A percentile compares a stretch with the other conserved stretches of the same genome.
Evolutionary conservation across 345 rosid genomes (phyloP).

Genomic region (Erucastrum elatum): DNA sequence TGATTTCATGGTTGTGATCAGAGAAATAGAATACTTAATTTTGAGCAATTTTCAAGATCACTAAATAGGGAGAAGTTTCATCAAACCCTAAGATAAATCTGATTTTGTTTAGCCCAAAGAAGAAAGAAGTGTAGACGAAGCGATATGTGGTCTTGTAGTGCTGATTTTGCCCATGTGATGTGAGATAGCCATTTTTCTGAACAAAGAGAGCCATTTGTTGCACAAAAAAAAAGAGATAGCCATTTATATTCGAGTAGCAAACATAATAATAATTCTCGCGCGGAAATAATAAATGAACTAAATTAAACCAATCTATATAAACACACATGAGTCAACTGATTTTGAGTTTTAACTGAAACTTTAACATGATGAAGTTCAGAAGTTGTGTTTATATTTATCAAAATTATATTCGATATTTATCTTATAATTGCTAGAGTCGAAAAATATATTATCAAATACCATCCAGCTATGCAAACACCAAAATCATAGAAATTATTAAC

Average conservation of each 20-base stretch:
- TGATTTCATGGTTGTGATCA: conserved; percentile 3
- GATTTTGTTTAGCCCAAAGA: conserved; percentile 41
- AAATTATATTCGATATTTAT: neutral
- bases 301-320: neutral
- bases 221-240: neutral
- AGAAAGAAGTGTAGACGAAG: conserved; percentile 39
- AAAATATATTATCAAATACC: neutral
- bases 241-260: neutral
- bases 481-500: neutral
- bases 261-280: conserved; percentile 14
- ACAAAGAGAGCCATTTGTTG: too few relatives aligned
- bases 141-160: conserved; percentile 29
- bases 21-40: conserved; percentile 13
- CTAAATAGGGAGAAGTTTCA: conserved; percentile 18
- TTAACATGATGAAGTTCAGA: neutral
- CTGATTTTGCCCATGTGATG: conserved; percentile 27
- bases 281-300: neutral
- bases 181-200: conserved; percentile 7
- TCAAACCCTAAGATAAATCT: conserved; percentile 39
- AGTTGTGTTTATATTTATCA: neutral
- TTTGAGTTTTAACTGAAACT: neutral
- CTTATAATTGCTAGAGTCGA: neutral
- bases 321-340: neutral
- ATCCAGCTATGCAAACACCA: neutral
- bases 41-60: conserved; percentile 32